Conservation (phyloP, 371 early-diverging fungal genomes). For the Rhizomucor miehei region DNA sequence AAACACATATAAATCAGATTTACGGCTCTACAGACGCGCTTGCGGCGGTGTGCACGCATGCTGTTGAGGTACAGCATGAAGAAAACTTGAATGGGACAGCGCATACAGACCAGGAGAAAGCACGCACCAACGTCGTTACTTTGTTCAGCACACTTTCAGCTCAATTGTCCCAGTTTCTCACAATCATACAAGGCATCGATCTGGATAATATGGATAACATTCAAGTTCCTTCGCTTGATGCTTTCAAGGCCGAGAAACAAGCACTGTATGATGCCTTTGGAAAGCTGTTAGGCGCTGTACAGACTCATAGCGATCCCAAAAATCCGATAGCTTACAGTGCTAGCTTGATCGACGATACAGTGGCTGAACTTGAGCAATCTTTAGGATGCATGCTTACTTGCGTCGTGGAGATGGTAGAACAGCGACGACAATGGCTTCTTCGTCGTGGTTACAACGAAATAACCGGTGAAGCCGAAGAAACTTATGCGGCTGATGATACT, state of each 20-base stretch:
- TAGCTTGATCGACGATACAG: conserved; percentile 38
- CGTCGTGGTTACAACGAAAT: conserved; percentile 14
- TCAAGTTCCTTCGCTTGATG: conserved; percentile 18
- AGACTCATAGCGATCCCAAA: conserved; percentile 54
- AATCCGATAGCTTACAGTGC: conserved; percentile 25
- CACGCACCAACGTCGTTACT: conserved; percentile 25
- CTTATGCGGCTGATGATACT: neutral
- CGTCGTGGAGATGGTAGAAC: conserved; percentile 36
- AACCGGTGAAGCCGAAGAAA: conserved; percentile 10
- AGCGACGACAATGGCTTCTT: conserved; percentile 35
- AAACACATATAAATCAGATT: conserved; percentile 34
- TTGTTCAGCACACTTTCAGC: conserved; percentile 37
- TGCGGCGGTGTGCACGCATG: conserved; percentile 7
- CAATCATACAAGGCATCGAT: conserved; percentile 27
- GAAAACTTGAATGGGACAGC: conserved; percentile 4
- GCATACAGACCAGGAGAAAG: conserved; percentile 6
- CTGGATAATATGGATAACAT: conserved; percentile 20
- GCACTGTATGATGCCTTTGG: conserved; percentile 63
- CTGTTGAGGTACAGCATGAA: conserved; percentile 14
- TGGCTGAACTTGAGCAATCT: conserved; percentile 38
- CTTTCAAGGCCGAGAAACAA: conserved; percentile 57
- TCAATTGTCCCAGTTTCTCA: conserved; percentile 34
- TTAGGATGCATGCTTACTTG: conserved; percentile 34
- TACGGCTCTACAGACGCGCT: conserved; percentile 27
- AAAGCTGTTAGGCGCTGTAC: conserved; percentile 62